These are phyloP conservation scores for Hypoxylon perforatum DNA, from an alignment of 495 filamentous ascomycete species.

Conservation along the genomic window DNA sequence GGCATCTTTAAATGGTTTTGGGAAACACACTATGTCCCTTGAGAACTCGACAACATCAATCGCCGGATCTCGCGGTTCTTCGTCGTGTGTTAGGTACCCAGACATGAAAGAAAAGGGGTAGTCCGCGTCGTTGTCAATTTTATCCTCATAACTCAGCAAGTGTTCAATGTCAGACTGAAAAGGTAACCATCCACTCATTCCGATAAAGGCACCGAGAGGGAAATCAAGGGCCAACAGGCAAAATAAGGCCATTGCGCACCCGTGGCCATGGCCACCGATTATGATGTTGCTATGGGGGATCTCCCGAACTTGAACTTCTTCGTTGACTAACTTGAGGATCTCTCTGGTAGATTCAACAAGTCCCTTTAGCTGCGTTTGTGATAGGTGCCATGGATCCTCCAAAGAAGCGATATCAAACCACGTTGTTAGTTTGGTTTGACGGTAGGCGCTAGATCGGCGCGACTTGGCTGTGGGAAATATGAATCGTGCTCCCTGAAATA, in stretches of 20 bases:
- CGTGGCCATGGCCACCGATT: constrained; percentile 65
- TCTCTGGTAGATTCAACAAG: constrained; percentile 56
- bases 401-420: constrained; percentile 67
- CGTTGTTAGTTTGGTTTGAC: constrained; percentile 56
- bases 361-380: constrained; percentile 59
- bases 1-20: no score
- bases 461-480: constrained; percentile 60
- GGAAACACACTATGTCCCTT: no score
- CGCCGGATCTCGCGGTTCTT: no score
- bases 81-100: no score
- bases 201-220: constrained; percentile 60
- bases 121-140: neutral
- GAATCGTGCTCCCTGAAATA: constrained; percentile 42
- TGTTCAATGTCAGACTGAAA: constrained; percentile 51
- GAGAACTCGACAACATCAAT: no score
- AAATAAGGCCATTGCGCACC: constrained; percentile 62
- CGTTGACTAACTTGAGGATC: constrained; percentile 17
- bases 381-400: constrained; percentile 49
- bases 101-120: neutral
- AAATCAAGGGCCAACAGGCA: constrained; percentile 52
- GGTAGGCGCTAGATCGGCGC: constrained; percentile 51
- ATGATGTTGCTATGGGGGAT: constrained; percentile 53
- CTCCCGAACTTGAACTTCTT: constrained; percentile 49
- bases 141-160: neutral
- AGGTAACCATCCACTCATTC: constrained; percentile 66